Conservation (phyloP, 164 flowering plant genomes). For the Warburgia ugandensis region DNA sequence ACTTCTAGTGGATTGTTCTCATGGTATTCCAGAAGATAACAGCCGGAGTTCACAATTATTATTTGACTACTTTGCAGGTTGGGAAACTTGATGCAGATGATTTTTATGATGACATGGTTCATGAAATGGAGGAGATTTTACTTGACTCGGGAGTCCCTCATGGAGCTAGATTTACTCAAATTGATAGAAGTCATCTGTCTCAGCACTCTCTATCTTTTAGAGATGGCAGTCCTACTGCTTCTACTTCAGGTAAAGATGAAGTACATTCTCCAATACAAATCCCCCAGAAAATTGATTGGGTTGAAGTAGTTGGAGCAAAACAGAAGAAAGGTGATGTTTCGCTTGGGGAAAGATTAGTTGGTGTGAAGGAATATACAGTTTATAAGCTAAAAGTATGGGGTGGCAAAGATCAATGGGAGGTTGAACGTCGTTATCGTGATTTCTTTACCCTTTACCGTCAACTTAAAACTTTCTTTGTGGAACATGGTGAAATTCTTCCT, state of each 20-base stretch:
- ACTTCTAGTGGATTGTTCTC: no score
- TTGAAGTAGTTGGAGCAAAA: slow-evolving; percentile 85
- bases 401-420: slow-evolving; percentile 76
- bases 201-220: slow-evolving; percentile 43
- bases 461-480: slow-evolving; percentile 48
- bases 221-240: slow-evolving; percentile 84
- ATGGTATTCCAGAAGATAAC: background rate
- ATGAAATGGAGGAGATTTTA: slow-evolving; percentile 93
- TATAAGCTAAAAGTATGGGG: slow-evolving; percentile 75
- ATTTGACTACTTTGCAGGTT: slow-evolving; percentile 35
- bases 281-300: slow-evolving; percentile 50
- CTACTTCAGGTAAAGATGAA: slow-evolving; percentile 59
- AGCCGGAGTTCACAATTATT: background rate
- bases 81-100: slow-evolving; percentile 31
- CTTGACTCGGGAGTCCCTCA: slow-evolving; percentile 59
- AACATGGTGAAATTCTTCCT: slow-evolving; percentile 68
- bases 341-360: slow-evolving; percentile 84
- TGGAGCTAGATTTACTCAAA: slow-evolving; percentile 31
- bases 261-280: slow-evolving; percentile 20
- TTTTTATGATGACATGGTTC: slow-evolving; percentile 71
- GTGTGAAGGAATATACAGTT: slow-evolving; percentile 87
- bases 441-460: slow-evolving; percentile 68
- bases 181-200: slow-evolving; percentile 21
- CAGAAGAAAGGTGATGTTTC: slow-evolving; percentile 89
- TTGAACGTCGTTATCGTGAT: slow-evolving; percentile 90